phyloP scores from a whole-genome alignment of 441 rosid genomes.

The Gossypium gossypioides region DNA sequence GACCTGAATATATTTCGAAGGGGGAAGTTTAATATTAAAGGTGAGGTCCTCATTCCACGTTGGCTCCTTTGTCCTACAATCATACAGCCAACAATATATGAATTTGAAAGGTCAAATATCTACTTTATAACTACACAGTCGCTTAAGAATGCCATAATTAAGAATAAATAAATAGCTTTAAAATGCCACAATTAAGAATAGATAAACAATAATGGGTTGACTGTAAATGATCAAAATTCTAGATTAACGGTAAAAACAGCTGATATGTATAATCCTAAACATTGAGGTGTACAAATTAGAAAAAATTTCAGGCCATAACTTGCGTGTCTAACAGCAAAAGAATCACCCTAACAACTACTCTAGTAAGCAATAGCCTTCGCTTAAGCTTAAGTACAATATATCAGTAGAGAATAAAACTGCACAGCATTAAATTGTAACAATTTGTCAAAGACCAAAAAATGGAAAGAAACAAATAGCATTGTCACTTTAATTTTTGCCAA shows the following conservation, averaged over 20 bases:
- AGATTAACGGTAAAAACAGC: neutral
- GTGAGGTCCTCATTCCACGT: slow-evolving; percentile 80
- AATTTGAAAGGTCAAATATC: neutral
- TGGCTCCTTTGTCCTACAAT: slow-evolving; percentile 68
- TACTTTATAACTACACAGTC: neutral
- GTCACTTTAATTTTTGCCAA: neutral
- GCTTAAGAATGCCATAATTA: neutral
- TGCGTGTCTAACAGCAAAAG: neutral
- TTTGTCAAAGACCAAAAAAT: neutral
- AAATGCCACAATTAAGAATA: no score
- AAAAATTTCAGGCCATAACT: neutral
- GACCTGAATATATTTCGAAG: slow-evolving; percentile 67
- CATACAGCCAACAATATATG: slow-evolving; percentile 3
- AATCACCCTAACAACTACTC: neutral
- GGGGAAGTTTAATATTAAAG: slow-evolving; percentile 52
- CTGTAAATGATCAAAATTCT: neutral
- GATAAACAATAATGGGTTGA: neutral
- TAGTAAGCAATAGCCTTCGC: neutral
- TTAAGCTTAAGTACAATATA: neutral
- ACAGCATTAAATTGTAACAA: neutral
- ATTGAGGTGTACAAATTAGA: neutral
- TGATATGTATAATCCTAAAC: neutral
- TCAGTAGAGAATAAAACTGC: neutral
- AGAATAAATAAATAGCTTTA: neutral
- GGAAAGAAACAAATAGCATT: neutral